A percentile compares a stretch with the other conserved stretches of the same genome.
These are phyloP conservation scores for Hortiboletus flavorubellus DNA, from an alignment of 768 basidiomycete species.

Conservation along the genomic window DNA sequence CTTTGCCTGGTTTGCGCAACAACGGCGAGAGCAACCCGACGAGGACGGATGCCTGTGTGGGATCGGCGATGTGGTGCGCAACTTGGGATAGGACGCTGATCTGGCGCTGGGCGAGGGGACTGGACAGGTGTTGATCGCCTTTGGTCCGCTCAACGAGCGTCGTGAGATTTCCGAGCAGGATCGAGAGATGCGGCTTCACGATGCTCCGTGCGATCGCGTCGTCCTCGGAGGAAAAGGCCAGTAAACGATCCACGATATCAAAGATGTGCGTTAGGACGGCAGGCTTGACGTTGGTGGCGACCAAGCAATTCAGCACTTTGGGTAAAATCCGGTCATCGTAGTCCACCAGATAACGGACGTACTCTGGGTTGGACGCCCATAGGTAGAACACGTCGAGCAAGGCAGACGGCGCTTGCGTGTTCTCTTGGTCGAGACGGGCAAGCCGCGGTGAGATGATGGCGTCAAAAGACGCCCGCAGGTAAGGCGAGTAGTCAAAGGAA, in stretches of 20 bases:
- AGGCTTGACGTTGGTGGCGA: slow-evolving; percentile 83
- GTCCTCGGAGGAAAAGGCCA: slow-evolving; percentile 48
- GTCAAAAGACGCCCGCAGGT: slow-evolving; percentile 62
- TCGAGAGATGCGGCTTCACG: slow-evolving; percentile 66
- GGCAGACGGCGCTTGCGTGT: slow-evolving; percentile 87
- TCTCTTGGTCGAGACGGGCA: slow-evolving; percentile 70
- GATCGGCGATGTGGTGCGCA: slow-evolving; percentile 68
- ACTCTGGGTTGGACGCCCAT: slow-evolving; percentile 63
- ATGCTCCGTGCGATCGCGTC: slow-evolving; percentile 47
- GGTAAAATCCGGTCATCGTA: slow-evolving; percentile 68
- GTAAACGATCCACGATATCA: slow-evolving; percentile 76
- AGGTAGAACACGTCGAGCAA: slow-evolving; percentile 80
- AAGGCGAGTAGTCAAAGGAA: slow-evolving; percentile 71
- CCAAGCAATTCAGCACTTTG: slow-evolving; percentile 77
- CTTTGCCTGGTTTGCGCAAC: slow-evolving; percentile 69
- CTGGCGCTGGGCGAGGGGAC: slow-evolving; percentile 74
- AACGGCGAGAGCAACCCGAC: slow-evolving; percentile 74
- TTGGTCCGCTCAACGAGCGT: slow-evolving; percentile 63
- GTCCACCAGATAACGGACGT: slow-evolving; percentile 61
- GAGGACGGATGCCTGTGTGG: slow-evolving; percentile 68
- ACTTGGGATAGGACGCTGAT: slow-evolving; percentile 78
- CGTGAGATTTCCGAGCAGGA: slow-evolving; percentile 70
- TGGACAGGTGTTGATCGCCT: slow-evolving; percentile 45
- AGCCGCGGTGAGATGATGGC: slow-evolving; percentile 83
- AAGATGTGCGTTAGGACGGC: slow-evolving; percentile 76